Conservation (phyloP, 345 rosid species). For the Aurinia saxatilis region DNA sequence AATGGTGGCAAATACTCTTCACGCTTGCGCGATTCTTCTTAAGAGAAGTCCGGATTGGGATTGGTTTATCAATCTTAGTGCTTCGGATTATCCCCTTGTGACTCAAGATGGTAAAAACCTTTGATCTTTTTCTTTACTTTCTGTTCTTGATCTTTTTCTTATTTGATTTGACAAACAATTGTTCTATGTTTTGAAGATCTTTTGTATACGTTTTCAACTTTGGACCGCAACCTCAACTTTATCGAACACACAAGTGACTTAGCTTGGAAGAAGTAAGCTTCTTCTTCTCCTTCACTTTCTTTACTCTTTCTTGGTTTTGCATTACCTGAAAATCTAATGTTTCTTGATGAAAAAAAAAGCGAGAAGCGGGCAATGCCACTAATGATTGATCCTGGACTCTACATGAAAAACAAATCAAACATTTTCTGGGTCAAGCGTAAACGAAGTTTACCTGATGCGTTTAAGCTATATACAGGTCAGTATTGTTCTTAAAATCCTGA, state of each 20-base stretch:
- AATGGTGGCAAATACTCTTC: constrained; percentile 98
- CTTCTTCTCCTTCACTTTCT: neutral
- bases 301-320: neutral
- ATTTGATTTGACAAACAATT: constrained; percentile 34
- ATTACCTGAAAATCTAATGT: neutral
- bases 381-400: constrained; percentile 95
- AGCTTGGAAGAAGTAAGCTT: constrained; percentile 91
- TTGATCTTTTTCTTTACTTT: neutral
- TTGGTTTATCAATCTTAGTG: constrained; percentile 99
- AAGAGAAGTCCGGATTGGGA: constrained; percentile 85
- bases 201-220: constrained; percentile 55
- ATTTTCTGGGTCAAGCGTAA: constrained; percentile 67
- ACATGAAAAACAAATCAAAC: constrained; percentile 56
- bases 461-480: constrained; percentile 86
- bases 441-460: constrained; percentile 79
- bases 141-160: neutral
- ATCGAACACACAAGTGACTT: constrained; percentile 86
- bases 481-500: neutral
- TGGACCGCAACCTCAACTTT: constrained; percentile 72
- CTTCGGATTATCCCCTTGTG: constrained; percentile 97
- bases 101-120: constrained; percentile 83
- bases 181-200: constrained; percentile 60
- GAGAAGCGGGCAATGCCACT: constrained; percentile 96
- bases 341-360: constrained; percentile 35
- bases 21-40: constrained; percentile 93